phyloP scores from a whole-genome alignment of 345 rosid genomes.

The Alliaria petiolata region DNA sequence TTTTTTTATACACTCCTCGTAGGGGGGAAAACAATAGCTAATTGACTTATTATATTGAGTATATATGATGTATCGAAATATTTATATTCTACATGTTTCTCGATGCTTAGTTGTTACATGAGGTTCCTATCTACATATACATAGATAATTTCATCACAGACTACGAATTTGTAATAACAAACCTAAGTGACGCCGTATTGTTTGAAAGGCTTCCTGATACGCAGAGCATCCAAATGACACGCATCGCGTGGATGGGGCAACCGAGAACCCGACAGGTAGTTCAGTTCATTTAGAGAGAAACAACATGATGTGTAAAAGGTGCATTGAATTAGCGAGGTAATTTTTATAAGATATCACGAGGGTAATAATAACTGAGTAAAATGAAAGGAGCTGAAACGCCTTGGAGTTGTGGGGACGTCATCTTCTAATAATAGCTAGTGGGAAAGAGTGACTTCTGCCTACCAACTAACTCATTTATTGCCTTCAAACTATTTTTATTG shows the following conservation, averaged over 20 bases:
- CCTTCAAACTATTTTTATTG: not conserved
- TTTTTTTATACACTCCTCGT: too few relatives aligned
- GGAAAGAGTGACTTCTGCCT: slow-evolving; percentile 30
- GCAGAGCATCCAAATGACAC: not conserved
- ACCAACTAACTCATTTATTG: slow-evolving; percentile 34
- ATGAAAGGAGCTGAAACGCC: slow-evolving; percentile 9
- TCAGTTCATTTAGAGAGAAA: not conserved
- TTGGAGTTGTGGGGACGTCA: slow-evolving; percentile 32
- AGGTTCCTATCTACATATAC: not conserved
- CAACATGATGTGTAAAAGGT: slow-evolving; percentile 8
- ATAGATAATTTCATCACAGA: not conserved
- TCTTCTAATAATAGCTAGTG: slow-evolving; percentile 25
- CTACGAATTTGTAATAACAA: not conserved
- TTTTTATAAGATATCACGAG: not conserved
- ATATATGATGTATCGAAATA: too few relatives aligned
- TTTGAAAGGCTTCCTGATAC: not conserved
- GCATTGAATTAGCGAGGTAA: not conserved
- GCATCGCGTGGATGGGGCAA: not conserved
- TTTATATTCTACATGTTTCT: not conserved
- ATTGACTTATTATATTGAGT: not conserved
- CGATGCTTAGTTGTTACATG: not conserved
- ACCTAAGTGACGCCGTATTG: not conserved
- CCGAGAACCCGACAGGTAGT: not conserved
- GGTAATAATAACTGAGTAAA: slow-evolving; percentile 9
- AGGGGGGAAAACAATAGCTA: not conserved